Percentiles rank a stretch among this genome's conserved stretches.
Conservation (phyloP, 805 yeast genomes). For the Candida takata region DNA sequence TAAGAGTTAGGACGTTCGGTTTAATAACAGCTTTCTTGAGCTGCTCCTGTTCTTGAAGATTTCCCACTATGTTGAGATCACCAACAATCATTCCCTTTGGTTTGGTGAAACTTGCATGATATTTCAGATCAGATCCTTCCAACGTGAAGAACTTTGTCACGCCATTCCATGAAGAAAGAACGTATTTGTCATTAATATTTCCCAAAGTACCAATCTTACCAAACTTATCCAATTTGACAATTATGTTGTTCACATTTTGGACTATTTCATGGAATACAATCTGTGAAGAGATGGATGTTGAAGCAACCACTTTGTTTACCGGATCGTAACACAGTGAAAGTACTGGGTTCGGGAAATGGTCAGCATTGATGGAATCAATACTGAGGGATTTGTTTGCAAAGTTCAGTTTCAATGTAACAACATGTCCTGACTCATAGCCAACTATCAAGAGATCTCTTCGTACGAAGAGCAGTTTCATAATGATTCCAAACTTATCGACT, state of each 20-base stretch:
- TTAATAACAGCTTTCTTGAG: conserved; percentile 22
- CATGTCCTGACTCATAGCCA: conserved; percentile 75
- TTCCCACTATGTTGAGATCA: conserved; percentile 23
- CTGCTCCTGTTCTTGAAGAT: conserved; percentile 20
- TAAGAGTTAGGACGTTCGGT: conserved; percentile 24
- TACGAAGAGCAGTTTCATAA: conserved; percentile 49
- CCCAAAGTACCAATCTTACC: conserved; percentile 31
- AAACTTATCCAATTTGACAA: conserved; percentile 21
- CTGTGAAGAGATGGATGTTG: conserved; percentile 44
- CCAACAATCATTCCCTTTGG: conserved; percentile 21
- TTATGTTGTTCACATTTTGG: neutral
- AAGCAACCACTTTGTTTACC: conserved; percentile 23
- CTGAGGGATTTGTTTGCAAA: conserved; percentile 1
- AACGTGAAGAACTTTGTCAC: conserved; percentile 29
- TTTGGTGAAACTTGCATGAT: conserved; percentile 18
- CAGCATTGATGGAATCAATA: conserved; percentile 13
- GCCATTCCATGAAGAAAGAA: conserved; percentile 50
- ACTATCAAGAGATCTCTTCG: conserved; percentile 29
- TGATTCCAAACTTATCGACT: conserved; percentile 48
- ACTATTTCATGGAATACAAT: conserved; percentile 26
- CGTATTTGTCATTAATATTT: conserved; percentile 16
- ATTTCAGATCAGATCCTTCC: conserved; percentile 8
- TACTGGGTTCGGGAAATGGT: conserved; percentile 51
- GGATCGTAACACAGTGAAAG: conserved; percentile 33
- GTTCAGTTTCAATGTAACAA: conserved; percentile 27